These are phyloP conservation scores for Micractinium conductrix DNA, from an alignment of 139 green algal genomes.

Conservation along the genomic window DNA sequence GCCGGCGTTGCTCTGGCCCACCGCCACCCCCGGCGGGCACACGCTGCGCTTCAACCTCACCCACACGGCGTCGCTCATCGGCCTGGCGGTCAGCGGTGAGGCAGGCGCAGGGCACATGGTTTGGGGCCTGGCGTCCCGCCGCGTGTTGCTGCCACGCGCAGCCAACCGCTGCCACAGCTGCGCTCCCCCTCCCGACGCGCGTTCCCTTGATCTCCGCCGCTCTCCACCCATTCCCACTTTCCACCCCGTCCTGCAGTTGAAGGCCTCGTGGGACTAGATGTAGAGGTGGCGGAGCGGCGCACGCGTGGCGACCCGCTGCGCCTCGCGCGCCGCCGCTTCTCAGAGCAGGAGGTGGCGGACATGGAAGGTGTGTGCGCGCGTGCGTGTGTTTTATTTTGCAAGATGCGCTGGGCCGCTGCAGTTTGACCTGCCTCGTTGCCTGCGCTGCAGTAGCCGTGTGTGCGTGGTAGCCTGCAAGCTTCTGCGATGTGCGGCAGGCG, in stretches of 20 bases:
- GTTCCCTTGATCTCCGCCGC: neutral
- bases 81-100: slow-evolving; percentile 34
- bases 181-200: neutral
- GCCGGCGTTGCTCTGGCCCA: slow-evolving; percentile 42
- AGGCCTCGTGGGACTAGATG: slow-evolving; percentile 70
- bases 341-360: slow-evolving; percentile 46
- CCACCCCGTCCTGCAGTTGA: slow-evolving; percentile 8
- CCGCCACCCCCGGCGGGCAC: neutral
- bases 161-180: too few species aligned
- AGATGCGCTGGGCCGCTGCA: too few species aligned
- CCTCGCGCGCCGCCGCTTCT: slow-evolving; percentile 65
- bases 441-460: too few species aligned
- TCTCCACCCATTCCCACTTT: too few species aligned
- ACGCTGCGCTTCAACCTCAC: slow-evolving; percentile 70
- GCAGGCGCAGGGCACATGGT: neutral
- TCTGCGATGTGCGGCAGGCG: too few species aligned
- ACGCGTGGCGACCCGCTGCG: slow-evolving; percentile 48
- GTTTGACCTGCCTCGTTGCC: too few species aligned
- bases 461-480: too few species aligned
- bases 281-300: slow-evolving; percentile 54
- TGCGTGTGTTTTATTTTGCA: too few species aligned
- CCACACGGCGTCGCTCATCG: slow-evolving; percentile 60
- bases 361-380: neutral
- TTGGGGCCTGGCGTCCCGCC: too few species aligned
- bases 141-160: neutral